These are phyloP conservation scores for Dendrobium chrysotoxum DNA, from an alignment of 106 monocot species.

Conservation along the genomic window DNA sequence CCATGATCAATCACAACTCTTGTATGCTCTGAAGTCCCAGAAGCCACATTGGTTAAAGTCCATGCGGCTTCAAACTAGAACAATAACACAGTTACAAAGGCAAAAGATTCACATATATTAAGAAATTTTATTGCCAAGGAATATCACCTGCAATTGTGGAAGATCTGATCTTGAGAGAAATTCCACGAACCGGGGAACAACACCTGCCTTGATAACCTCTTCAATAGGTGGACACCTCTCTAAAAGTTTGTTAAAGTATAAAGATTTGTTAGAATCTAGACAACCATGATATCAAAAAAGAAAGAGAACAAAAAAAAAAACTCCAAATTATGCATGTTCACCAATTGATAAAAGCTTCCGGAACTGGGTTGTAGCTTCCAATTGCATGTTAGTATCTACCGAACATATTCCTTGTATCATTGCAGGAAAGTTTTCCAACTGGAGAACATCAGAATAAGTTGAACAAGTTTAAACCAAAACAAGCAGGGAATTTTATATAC, in stretches of 20 bases:
- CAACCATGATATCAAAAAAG: neutral
- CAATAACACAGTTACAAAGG: neutral
- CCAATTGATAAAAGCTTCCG: slow-evolving; percentile 58
- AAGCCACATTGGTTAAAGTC: slow-evolving; percentile 51
- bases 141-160: slow-evolving; percentile 44
- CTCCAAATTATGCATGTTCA: slow-evolving; percentile 7
- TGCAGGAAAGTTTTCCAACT: slow-evolving; percentile 24
- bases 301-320: neutral
- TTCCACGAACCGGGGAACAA: slow-evolving; percentile 44
- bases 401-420: slow-evolving; percentile 41
- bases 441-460: neutral
- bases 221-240: slow-evolving; percentile 35
- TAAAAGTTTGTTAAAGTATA: slow-evolving; percentile 10
- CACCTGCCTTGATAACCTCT: slow-evolving; percentile 42
- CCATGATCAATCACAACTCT: slow-evolving; percentile 44
- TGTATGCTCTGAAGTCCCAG: slow-evolving; percentile 64
- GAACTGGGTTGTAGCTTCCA: slow-evolving; percentile 47
- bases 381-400: slow-evolving; percentile 34
- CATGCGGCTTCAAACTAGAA: slow-evolving; percentile 62
- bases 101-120: neutral
- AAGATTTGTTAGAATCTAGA: neutral
- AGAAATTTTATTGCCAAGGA: neutral
- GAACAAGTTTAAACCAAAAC: slow-evolving; percentile 8
- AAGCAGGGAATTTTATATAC: slow-evolving; percentile 4
- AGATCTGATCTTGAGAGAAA: slow-evolving; percentile 46